phyloP scores from a whole-genome alignment of 2,329 filamentous ascomycete species.

The Aspergillus pseudoviridinutans region DNA sequence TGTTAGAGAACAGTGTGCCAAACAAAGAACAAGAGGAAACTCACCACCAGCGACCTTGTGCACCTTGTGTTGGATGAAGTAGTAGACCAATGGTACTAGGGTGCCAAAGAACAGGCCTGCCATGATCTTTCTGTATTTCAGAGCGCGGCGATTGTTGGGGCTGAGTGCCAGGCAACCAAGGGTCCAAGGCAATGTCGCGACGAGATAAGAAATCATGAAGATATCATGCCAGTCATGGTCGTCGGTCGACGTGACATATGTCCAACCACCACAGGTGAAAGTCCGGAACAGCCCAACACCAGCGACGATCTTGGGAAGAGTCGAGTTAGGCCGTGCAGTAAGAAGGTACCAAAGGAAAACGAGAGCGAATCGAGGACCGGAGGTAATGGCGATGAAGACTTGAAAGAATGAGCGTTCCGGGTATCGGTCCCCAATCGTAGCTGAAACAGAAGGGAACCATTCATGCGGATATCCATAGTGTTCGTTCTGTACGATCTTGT shows the following conservation, averaged over 20 bases:
- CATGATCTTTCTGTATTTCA: constrained; percentile 85
- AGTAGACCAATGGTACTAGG: constrained; percentile 86
- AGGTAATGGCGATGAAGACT: constrained; percentile 94
- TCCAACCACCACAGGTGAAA: constrained; percentile 94
- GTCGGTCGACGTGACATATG: constrained; percentile 96
- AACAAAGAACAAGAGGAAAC: constrained; percentile 23
- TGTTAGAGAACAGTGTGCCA: constrained; percentile 1
- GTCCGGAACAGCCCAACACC: constrained; percentile 80
- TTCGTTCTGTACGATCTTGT: constrained; percentile 97
- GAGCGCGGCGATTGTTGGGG: constrained; percentile 73
- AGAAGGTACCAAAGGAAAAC: constrained; percentile 90
- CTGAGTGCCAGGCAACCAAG: constrained; percentile 83
- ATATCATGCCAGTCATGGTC: constrained; percentile 99
- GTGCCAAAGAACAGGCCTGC: constrained; percentile 84
- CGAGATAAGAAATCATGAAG: constrained; percentile 97
- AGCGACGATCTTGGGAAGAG: constrained; percentile 76
- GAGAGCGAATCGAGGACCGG: constrained; percentile 85
- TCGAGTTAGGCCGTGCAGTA: constrained; percentile 69
- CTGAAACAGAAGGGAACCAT: constrained; percentile 95
- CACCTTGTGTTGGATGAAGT: constrained; percentile 98
- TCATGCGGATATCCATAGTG: constrained; percentile 91
- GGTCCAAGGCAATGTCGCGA: constrained; percentile 94
- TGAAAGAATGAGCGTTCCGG: constrained; percentile 96
- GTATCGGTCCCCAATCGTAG: constrained; percentile 95
- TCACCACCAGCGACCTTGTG: constrained; percentile 88